Percentiles rank a stretch among this genome's conserved stretches.
phyloP scores from a whole-genome alignment of 2,329 filamentous ascomycete species.

The Beauveria sp. region DNA sequence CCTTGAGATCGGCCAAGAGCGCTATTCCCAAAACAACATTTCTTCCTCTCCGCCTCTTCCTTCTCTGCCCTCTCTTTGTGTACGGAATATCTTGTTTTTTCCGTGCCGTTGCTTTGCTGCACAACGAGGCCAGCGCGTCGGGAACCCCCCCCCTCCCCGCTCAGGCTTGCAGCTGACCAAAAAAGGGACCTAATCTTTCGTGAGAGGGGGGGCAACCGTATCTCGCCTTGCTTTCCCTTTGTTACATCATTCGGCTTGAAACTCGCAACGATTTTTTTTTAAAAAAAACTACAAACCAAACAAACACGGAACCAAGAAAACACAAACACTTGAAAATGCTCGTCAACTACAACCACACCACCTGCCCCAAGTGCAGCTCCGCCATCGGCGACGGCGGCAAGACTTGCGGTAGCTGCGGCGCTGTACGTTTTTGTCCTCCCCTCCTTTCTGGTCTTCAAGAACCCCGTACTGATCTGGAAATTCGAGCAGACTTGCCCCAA shows the following conservation, averaged over 20 bases:
- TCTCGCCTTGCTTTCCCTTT: background rate
- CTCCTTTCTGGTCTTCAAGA: background rate
- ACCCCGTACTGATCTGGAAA: background rate
- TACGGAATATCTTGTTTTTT: too few relatives aligned
- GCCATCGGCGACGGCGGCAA: conserved; percentile 38
- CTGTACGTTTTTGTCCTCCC: conserved; percentile 33
- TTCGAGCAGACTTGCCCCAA: conserved; percentile 12
- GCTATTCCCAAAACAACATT: background rate
- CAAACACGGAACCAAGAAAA: background rate
- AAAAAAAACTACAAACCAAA: background rate
- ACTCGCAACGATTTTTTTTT: too few relatives aligned
- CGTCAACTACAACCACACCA: conserved; percentile 29
- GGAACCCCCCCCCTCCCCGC: background rate
- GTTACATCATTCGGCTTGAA: background rate
- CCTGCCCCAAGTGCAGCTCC: conserved; percentile 52
- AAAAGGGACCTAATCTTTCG: background rate
- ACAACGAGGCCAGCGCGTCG: background rate
- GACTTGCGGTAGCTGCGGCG: conserved; percentile 49
- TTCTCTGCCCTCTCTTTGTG: background rate
- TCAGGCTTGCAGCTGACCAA: conserved; percentile 4
- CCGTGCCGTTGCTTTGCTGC: background rate
- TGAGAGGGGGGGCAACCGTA: background rate
- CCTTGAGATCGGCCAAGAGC: background rate
- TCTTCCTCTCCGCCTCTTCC: background rate
- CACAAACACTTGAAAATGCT: conserved; percentile 19